Evolutionary conservation across 1,284 basidiomycete genomes (phyloP).

Genomic region (Ceratobasidium sp.): DNA sequence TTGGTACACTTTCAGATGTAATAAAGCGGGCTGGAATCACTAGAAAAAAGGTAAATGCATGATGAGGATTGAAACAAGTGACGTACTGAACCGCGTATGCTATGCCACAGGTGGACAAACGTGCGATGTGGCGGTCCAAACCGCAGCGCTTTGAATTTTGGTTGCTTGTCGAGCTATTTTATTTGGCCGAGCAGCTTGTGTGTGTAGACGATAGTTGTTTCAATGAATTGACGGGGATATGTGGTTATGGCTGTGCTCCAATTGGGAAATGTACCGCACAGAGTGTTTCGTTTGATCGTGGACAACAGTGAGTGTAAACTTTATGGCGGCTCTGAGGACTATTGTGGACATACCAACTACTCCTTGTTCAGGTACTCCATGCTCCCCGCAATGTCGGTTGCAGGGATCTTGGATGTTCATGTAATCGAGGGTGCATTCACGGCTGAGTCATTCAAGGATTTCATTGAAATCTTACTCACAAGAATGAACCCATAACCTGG

Average conservation of each 20-base stretch:
- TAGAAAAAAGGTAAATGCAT: conserved; percentile 28
- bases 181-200: conserved; percentile 47
- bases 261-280: conserved; percentile 39
- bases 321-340: too few relatives aligned
- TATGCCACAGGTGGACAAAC: conserved; percentile 13
- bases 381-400: conserved; percentile 48
- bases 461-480: conserved; percentile 47
- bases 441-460: conserved; percentile 38
- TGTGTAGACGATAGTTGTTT: conserved; percentile 49
- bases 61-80: too few relatives aligned
- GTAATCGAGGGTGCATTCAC: conserved; percentile 47
- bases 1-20: conserved; percentile 31
- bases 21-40: conserved; percentile 32
- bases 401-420: conserved; percentile 47
- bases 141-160: conserved; percentile 11
- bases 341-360: neutral
- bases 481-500: conserved; percentile 51
- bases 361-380: conserved; percentile 49
- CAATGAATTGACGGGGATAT: conserved; percentile 41
- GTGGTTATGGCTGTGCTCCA: conserved; percentile 43
- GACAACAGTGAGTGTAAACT: conserved; percentile 38
- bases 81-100: neutral
- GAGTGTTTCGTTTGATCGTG: conserved; percentile 45
- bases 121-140: conserved; percentile 14
- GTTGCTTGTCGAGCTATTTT: conserved; percentile 24